Evolutionary conservation across 2,329 filamentous ascomycete genomes (phyloP).

Genomic region (Microcyclospora pomicola): DNA sequence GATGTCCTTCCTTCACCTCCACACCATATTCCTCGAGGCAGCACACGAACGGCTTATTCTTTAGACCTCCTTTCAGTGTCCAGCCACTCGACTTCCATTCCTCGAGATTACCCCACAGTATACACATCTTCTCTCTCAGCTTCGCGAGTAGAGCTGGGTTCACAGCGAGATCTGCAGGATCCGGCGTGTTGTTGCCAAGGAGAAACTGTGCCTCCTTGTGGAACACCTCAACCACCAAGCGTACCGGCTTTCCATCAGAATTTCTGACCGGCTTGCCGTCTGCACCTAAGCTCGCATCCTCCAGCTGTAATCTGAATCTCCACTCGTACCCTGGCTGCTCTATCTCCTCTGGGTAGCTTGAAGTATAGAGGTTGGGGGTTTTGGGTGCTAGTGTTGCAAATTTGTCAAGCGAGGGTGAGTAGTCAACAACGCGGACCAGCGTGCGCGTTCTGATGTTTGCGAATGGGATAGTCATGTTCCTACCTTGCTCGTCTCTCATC

Average conservation of each 20-base stretch:
- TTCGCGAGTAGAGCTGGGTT: conserved; percentile 34
- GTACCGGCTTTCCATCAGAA: too few species aligned
- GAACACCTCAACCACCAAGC: conserved; percentile 38
- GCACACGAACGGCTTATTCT: conserved; percentile 33
- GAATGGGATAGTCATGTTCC: conserved; percentile 15
- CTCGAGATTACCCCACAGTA: conserved; percentile 76
- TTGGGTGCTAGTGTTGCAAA: too few species aligned
- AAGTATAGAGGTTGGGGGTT: too few species aligned
- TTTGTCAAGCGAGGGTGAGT: too few species aligned
- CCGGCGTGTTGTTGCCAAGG: conserved; percentile 39
- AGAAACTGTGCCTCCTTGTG: conserved; percentile 43
- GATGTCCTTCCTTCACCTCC: conserved; percentile 18
- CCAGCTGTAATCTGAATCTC: too few species aligned
- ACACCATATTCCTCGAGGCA: conserved; percentile 31
- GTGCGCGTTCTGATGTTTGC: conserved; percentile 54
- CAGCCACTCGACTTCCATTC: conserved; percentile 40
- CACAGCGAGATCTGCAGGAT: conserved; percentile 45
- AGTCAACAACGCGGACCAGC: conserved; percentile 62
- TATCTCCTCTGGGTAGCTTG: too few species aligned
- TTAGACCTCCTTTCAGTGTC: conserved; percentile 5
- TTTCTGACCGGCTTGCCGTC: too few species aligned
- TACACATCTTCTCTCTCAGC: conserved; percentile 58
- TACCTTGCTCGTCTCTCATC: conserved; percentile 25
- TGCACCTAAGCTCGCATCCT: too few species aligned
- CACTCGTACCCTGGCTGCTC: too few species aligned